These are phyloP conservation scores for Sclerotinia sclerotiorum DNA, from an alignment of 2,329 filamentous ascomycete species.

Conservation along the genomic window DNA sequence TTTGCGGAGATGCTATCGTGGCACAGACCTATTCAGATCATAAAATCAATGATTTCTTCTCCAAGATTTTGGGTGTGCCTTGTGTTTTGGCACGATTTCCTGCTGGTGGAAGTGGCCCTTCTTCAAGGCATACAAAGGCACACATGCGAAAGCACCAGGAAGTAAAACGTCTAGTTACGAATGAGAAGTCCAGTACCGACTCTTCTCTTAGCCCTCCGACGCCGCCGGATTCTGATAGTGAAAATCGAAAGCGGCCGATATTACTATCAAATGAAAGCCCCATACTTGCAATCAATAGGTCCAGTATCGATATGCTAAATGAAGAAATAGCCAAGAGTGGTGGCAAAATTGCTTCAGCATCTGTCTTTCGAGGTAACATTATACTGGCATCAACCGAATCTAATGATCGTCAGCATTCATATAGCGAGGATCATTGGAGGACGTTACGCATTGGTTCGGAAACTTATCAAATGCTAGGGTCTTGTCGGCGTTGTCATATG, in stretches of 20 bases:
- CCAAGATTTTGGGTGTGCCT: constrained; percentile 69
- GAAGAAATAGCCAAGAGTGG: constrained; percentile 62
- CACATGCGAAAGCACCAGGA: constrained; percentile 61
- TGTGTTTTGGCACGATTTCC: constrained; percentile 86
- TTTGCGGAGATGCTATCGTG: constrained; percentile 79
- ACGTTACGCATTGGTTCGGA: constrained; percentile 64
- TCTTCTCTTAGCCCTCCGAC: constrained; percentile 56
- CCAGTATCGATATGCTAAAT: constrained; percentile 79
- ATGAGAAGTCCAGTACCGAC: constrained; percentile 45
- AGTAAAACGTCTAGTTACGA: constrained; percentile 25
- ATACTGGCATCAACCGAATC: constrained; percentile 58
- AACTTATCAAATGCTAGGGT: constrained; percentile 70
- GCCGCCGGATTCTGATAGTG: constrained; percentile 58
- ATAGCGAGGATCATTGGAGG: constrained; percentile 79
- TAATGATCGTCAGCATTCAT: constrained; percentile 50
- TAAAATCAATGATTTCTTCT: constrained; percentile 74
- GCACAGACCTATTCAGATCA: constrained; percentile 68
- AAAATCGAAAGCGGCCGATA: constrained; percentile 55
- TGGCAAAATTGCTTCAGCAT: constrained; percentile 64
- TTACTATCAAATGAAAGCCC: constrained; percentile 91
- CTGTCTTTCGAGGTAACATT: constrained; percentile 87
- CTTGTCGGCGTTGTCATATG: constrained; percentile 92
- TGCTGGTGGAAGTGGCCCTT: constrained; percentile 58
- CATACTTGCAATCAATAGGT: constrained; percentile 78
- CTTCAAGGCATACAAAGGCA: constrained; percentile 69